A percentile compares a stretch with the other conserved stretches of the same genome.
Conservation (phyloP, 768 basidiomycete genomes). For the Dioszegia aurantiaca region DNA sequence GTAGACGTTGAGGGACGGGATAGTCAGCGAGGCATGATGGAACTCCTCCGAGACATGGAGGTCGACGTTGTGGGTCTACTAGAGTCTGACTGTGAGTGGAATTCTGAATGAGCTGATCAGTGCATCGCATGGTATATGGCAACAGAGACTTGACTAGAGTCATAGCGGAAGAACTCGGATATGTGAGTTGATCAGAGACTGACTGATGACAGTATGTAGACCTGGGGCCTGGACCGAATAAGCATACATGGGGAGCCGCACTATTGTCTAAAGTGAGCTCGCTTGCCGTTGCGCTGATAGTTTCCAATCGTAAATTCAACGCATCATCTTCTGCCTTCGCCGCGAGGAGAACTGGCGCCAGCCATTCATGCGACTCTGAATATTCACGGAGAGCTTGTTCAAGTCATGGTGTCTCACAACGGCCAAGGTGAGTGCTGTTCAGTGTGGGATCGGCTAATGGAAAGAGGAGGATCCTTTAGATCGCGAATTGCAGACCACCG, state of each 20-base stretch:
- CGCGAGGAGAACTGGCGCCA: conserved; percentile 72
- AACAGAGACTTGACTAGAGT: conserved; percentile 83
- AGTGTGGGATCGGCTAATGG: not conserved
- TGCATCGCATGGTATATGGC: conserved; percentile 70
- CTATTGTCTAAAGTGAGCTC: conserved; percentile 68
- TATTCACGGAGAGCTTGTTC: conserved; percentile 70
- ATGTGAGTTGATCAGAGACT: conserved; percentile 58
- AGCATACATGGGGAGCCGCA: conserved; percentile 84
- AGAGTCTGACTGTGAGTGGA: conserved; percentile 73
- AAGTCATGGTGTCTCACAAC: conserved; percentile 84
- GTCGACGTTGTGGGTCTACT: conserved; percentile 76
- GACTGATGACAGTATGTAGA: conserved; percentile 66
- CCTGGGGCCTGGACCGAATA: conserved; percentile 79
- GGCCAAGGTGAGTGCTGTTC: conserved; percentile 68
- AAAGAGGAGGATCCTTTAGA: conserved; percentile 85
- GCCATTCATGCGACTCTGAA: conserved; percentile 84
- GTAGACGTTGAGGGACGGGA: conserved; percentile 70
- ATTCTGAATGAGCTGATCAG: conserved; percentile 9
- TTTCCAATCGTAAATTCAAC: conserved; percentile 84
- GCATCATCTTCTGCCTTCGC: conserved; percentile 84
- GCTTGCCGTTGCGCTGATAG: conserved; percentile 50
- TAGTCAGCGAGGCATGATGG: conserved; percentile 66
- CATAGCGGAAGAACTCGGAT: conserved; percentile 72
- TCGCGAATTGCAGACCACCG: conserved; percentile 76
- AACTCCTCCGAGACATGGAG: conserved; percentile 70